Base-by-base conservation (phyloP, 164 flowering plant species). In the Buxus sempervirens region DNA sequence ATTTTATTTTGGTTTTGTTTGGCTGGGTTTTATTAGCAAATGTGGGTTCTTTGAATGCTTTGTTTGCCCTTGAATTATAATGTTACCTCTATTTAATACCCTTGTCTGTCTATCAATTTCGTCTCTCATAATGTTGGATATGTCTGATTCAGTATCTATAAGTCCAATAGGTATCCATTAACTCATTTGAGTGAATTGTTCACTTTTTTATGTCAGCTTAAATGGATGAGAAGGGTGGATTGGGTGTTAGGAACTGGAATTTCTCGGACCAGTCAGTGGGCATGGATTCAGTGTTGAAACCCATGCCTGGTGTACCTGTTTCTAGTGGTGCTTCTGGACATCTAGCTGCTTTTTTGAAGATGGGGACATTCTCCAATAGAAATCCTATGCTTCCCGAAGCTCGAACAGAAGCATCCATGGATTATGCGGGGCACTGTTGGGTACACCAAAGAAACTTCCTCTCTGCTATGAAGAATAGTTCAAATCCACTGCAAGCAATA, bases 331-430 rank as follows among this genome's bases (percentile, higher is more conserved):
- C 73, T 28, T 67, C 32, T 67, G 68, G 56, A 51, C 67, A 60
- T 60, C 72, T 62, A 38, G 45, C 64, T 23, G 26, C 61, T n/a
- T 69, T 64, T 64, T 3, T 70, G 69, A 75, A 67, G 69, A 78
- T 73, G 81, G 75, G 63, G 26, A 64, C 71, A 24, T 77, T 64
- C 32, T 65, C 70, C 7, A 54, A 72, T 60, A 74, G 75, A 65
- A 75, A 75, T 64, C 66, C 70, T 28, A 38, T 73, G 65, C 69
- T 80, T 32, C 69, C 83, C 8, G 76, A 78, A 59, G 69, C 75
- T 45, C 72, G 69, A 20, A 12, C 71, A 51, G 76, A 64, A 19
- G 32, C 73, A 62, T 72, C 80, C 42, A 66, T 79, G 60, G 78
- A 75, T 22, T 78, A 70, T 54, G 60, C 70, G 15, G 54, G 62